Percentiles rank a stretch among this genome's conserved stretches.
phyloP scores from a whole-genome alignment of 805 yeast species.

The Schwanniomyces pseudopolymorphus region DNA sequence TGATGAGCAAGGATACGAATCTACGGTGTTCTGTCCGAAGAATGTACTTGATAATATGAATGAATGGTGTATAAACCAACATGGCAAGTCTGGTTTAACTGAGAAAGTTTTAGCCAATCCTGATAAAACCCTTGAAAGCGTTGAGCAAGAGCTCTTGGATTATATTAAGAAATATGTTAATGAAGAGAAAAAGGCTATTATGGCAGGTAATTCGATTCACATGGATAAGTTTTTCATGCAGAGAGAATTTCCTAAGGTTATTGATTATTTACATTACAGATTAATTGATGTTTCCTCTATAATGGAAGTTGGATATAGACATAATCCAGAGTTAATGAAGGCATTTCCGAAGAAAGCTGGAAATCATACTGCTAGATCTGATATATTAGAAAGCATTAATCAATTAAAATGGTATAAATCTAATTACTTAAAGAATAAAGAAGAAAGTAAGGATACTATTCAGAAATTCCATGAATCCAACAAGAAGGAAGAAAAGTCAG shows the following conservation, averaged over 20 bases:
- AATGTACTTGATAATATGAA: constrained; percentile 68
- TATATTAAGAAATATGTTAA: constrained; percentile 61
- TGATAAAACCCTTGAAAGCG: constrained; percentile 53
- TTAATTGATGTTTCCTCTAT: constrained; percentile 87
- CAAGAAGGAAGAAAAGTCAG: neutral
- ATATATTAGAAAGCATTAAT: constrained; percentile 83
- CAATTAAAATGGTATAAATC: constrained; percentile 78
- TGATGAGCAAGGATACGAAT: constrained; percentile 73
- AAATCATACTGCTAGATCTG: constrained; percentile 84
- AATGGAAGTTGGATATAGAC: constrained; percentile 77
- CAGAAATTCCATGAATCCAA: constrained; percentile 1
- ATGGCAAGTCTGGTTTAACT: constrained; percentile 74
- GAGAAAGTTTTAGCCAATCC: constrained; percentile 60
- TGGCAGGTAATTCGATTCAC: constrained; percentile 92
- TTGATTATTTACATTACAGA: constrained; percentile 66
- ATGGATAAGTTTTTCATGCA: constrained; percentile 85
- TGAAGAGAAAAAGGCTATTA: constrained; percentile 55
- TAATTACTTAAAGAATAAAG: constrained; percentile 50
- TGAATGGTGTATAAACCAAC: constrained; percentile 86
- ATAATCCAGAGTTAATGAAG: constrained; percentile 62
- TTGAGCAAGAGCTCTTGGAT: constrained; percentile 60
- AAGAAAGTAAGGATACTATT: constrained; percentile 12
- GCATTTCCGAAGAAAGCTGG: constrained; percentile 61
- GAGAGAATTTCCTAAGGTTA: constrained; percentile 76
- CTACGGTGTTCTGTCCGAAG: constrained; percentile 71